Conservation (phyloP, 768 basidiomycete species). For the Gloeopeniophorella convolvens region DNA sequence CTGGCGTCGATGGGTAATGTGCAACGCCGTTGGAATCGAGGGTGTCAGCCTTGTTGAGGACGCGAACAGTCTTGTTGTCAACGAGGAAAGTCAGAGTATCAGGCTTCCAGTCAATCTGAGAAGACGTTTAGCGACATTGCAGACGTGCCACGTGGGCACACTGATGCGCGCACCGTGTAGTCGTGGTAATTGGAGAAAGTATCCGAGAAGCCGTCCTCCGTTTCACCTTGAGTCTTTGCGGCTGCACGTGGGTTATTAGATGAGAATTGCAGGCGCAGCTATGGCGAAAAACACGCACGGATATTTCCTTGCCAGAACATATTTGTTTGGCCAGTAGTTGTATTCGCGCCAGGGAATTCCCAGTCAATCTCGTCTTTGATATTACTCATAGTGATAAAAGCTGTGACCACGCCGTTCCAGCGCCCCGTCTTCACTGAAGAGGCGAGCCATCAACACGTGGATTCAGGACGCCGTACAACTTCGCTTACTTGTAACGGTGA, state of each 20-base stretch:
- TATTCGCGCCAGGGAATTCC: conserved; percentile 68
- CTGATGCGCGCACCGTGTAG: conserved; percentile 50
- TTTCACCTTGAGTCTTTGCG: conserved; percentile 42
- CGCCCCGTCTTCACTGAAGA: conserved; percentile 65
- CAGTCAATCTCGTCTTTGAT: conserved; percentile 85
- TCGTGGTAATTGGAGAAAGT: conserved; percentile 70
- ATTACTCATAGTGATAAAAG: conserved; percentile 77
- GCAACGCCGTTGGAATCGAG: conserved; percentile 47
- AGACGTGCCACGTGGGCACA: neutral
- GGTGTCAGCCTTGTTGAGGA: conserved; percentile 53
- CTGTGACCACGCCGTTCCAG: conserved; percentile 78
- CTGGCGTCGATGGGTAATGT: conserved; percentile 71
- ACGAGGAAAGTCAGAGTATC: conserved; percentile 58
- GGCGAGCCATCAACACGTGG: no score
- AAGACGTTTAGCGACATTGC: neutral
- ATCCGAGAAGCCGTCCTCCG: conserved; percentile 45
- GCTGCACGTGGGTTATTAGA: conserved; percentile 26
- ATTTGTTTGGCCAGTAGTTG: conserved; percentile 68
- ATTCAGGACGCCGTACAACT: no score
- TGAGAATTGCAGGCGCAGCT: neutral
- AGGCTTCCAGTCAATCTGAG: conserved; percentile 76
- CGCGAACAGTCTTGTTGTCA: conserved; percentile 67
- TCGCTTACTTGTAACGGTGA: conserved; percentile 53
- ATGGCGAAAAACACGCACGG: conserved; percentile 38
- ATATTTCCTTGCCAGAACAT: conserved; percentile 73